Conservation (phyloP, 495 filamentous ascomycete genomes). For the Hypoxylon fragiforme region DNA sequence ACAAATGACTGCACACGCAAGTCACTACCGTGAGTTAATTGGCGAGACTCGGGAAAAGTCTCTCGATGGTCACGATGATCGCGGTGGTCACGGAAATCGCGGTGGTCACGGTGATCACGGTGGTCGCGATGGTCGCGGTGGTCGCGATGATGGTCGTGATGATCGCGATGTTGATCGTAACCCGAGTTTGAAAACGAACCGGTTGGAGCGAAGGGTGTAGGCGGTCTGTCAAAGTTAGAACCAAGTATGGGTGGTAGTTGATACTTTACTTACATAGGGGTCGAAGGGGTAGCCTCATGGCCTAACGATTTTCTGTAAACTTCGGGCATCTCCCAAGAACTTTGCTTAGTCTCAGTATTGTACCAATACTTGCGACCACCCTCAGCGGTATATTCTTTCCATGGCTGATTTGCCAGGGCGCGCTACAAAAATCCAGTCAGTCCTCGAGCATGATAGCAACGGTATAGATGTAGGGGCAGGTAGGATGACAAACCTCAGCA, state of each 20-base stretch:
- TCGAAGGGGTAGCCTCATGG: slow-evolving; percentile 49
- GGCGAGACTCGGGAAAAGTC: slow-evolving; percentile 64
- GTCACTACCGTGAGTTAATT: slow-evolving; percentile 69
- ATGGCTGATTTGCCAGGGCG: slow-evolving; percentile 80
- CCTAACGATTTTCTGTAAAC: slow-evolving; percentile 73
- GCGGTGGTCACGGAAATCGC: slow-evolving; percentile 52
- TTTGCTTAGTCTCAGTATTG: slow-evolving; percentile 87
- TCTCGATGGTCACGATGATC: slow-evolving; percentile 57
- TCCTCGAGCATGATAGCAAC: neutral
- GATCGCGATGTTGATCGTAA: slow-evolving; percentile 40
- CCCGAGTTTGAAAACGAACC: slow-evolving; percentile 50
- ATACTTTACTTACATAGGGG: slow-evolving; percentile 61
- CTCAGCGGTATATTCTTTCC: slow-evolving; percentile 88
- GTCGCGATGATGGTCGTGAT: slow-evolving; percentile 39
- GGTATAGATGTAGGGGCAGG: slow-evolving; percentile 8
- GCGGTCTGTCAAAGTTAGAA: slow-evolving; percentile 44
- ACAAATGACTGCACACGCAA: slow-evolving; percentile 64
- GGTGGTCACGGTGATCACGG: slow-evolving; percentile 51
- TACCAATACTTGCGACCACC: slow-evolving; percentile 93
- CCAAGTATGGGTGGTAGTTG: slow-evolving; percentile 14
- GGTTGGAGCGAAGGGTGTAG: slow-evolving; percentile 68
- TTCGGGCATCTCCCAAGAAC: slow-evolving; percentile 93
- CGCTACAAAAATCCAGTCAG: slow-evolving; percentile 54
- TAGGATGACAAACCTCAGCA: slow-evolving; percentile 67
- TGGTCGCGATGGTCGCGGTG: slow-evolving; percentile 52